Evolutionary conservation across 2,329 filamentous ascomycete species (phyloP).

Genomic region (Harringtonia aguacate): DNA sequence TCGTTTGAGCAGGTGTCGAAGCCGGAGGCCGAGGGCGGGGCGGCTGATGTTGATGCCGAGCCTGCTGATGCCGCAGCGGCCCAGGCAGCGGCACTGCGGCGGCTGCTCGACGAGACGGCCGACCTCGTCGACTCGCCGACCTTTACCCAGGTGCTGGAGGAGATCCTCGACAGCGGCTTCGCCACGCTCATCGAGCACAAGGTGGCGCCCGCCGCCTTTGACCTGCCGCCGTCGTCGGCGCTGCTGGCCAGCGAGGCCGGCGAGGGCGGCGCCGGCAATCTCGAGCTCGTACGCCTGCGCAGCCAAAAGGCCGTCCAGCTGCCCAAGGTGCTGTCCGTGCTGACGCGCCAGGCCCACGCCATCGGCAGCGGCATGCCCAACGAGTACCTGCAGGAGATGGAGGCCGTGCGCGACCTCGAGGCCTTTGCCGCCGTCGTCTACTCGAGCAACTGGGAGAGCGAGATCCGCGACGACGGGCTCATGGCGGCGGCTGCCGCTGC

Average conservation of each 20-base stretch:
- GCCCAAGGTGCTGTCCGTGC: conserved; percentile 78
- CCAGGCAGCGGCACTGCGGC: conserved; percentile 53
- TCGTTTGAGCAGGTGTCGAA: conserved; percentile 15
- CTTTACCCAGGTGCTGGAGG: conserved; percentile 76
- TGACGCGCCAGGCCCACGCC: conserved; percentile 80
- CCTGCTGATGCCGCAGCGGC: conserved; percentile 23
- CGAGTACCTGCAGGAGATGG: conserved; percentile 64
- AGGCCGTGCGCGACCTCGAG: conserved; percentile 64
- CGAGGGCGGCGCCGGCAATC: conserved; percentile 15
- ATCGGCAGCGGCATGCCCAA: conserved; percentile 73
- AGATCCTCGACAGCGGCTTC: conserved; percentile 81
- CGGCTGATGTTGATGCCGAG: conserved; percentile 8
- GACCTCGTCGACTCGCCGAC: conserved; percentile 91
- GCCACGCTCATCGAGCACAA: conserved; percentile 74
- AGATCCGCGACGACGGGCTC: conserved; percentile 41
- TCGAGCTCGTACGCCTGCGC: conserved; percentile 40
- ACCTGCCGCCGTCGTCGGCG: conserved; percentile 40
- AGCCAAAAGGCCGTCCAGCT: conserved; percentile 56
- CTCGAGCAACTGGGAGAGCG: conserved; percentile 69
- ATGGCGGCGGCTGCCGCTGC: too few relatives aligned
- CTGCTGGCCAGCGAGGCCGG: not conserved
- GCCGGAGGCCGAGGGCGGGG: not conserved
- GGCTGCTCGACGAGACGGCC: conserved; percentile 87
- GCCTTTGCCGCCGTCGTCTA: conserved; percentile 83
- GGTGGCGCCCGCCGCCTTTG: conserved; percentile 69